Percentiles rank a stretch among this genome's conserved stretches.
These are phyloP conservation scores for Penicillium subrubescens DNA, from an alignment of 495 filamentous ascomycete species.

Conservation along the genomic window DNA sequence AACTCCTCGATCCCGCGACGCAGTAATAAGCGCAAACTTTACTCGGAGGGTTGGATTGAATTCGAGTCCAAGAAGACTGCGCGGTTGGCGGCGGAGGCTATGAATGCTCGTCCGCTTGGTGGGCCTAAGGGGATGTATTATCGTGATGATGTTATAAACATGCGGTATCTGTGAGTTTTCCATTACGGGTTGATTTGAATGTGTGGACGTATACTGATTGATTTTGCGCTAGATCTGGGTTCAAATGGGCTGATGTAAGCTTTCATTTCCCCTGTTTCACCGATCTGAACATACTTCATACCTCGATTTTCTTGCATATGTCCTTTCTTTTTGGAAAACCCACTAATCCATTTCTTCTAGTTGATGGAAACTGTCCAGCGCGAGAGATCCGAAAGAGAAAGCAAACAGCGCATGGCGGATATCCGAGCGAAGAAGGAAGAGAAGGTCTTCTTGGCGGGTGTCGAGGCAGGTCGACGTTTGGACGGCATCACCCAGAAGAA, in stretches of 20 bases:
- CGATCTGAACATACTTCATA: background rate
- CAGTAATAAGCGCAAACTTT: conserved; percentile 87
- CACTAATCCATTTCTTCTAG: background rate
- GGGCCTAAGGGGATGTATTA: conserved; percentile 89
- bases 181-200: background rate
- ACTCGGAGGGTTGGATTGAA: conserved; percentile 94
- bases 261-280: background rate
- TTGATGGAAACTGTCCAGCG: conserved; percentile 67
- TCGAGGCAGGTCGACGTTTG: conserved; percentile 80
- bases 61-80: conserved; percentile 77
- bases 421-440: conserved; percentile 76
- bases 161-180: conserved; percentile 63
- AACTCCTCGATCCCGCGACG: conserved; percentile 59
- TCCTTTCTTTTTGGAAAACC: background rate
- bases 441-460: conserved; percentile 76
- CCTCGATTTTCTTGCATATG: background rate
- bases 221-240: conserved; percentile 46
- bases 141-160: conserved; percentile 89
- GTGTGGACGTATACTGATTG: background rate
- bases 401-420: conserved; percentile 79
- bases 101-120: conserved; percentile 82
- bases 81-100: conserved; percentile 77
- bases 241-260: conserved; percentile 70
- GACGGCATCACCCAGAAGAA: conserved; percentile 69
- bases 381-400: conserved; percentile 82